These are phyloP conservation scores for Hysterium pulicare DNA, from an alignment of 2,329 filamentous ascomycete species.

Conservation along the genomic window DNA sequence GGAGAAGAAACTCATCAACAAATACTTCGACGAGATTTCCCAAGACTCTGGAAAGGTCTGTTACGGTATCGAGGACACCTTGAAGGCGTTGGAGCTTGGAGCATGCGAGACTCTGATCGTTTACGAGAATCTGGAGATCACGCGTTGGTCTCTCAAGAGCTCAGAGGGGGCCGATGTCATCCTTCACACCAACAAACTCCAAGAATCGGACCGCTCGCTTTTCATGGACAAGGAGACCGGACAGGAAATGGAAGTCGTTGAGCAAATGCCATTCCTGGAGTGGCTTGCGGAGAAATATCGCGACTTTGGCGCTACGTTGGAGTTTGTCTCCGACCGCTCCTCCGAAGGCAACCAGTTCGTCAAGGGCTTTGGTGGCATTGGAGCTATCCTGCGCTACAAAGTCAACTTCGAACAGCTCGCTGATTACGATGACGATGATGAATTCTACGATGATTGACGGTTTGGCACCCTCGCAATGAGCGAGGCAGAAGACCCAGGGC, in stretches of 20 bases:
- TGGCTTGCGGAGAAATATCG: constrained; percentile 99
- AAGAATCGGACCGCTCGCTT: constrained; percentile 73
- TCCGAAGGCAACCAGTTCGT: constrained; percentile 99
- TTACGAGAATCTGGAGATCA: constrained; percentile 95
- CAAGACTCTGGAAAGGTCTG: constrained; percentile 96
- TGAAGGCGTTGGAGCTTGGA: constrained; percentile 94
- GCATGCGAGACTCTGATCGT: constrained; percentile 93
- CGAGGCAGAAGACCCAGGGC: constrained; percentile 77
- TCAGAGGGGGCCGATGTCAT: constrained; percentile 69
- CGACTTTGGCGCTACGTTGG: constrained; percentile 90
- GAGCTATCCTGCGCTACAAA: constrained; percentile 96
- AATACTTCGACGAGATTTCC: constrained; percentile 98
- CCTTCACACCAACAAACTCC: constrained; percentile 82
- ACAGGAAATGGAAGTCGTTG: constrained; percentile 92
- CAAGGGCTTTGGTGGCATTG: constrained; percentile 96
- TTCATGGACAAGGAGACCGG: constrained; percentile 97
- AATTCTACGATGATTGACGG: constrained; percentile 95
- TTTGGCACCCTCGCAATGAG: constrained; percentile 78
- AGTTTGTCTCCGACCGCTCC: constrained; percentile 96
- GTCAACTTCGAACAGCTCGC: constrained; percentile 99
- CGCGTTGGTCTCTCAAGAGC: constrained; percentile 83
- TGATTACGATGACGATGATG: constrained; percentile 78
- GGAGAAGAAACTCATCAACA: constrained; percentile 99
- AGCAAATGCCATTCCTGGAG: constrained; percentile 92
- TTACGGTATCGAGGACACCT: constrained; percentile 95